Conservation (phyloP, 2,329 filamentous ascomycete species). For the Calonectria pseudoturangicola region DNA sequence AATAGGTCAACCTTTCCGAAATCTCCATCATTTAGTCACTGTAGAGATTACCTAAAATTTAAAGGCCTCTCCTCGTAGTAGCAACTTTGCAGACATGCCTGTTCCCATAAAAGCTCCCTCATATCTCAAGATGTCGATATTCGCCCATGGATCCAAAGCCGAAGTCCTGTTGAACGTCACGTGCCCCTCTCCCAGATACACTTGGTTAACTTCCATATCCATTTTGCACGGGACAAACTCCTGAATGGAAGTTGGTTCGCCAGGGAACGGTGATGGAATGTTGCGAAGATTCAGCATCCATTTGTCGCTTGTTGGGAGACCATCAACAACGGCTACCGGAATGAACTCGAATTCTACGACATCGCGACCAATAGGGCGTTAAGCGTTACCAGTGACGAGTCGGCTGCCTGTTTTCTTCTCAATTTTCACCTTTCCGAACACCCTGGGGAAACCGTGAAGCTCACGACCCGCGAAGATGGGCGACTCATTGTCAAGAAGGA, state of each 20-base stretch:
- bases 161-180: constrained; percentile 32
- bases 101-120: constrained; percentile 36
- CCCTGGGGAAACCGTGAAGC: constrained; percentile 35
- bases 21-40: too few relatives aligned
- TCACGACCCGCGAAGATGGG: constrained; percentile 37
- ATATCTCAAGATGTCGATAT: constrained; percentile 38
- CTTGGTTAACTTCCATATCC: constrained; percentile 3
- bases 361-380: constrained; percentile 31
- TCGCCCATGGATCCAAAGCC: constrained; percentile 36
- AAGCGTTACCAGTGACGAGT: constrained; percentile 15
- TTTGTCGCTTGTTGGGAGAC: constrained; percentile 29
- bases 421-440: constrained; percentile 35
- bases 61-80: neutral
- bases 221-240: constrained; percentile 25
- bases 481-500: constrained; percentile 39
- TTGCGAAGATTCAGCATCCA: constrained; percentile 40
- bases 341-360: constrained; percentile 40
- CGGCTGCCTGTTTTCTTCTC: constrained; percentile 31
- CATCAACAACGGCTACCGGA: constrained; percentile 19
- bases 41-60: neutral
- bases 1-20: too few relatives aligned
- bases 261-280: constrained; percentile 32
- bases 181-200: constrained; percentile 29
- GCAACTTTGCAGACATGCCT: neutral
- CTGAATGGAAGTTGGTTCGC: constrained; percentile 25